Evolutionary conservation across 768 basidiomycete genomes (phyloP).

Genomic region (Calocybe gangraenosa): DNA sequence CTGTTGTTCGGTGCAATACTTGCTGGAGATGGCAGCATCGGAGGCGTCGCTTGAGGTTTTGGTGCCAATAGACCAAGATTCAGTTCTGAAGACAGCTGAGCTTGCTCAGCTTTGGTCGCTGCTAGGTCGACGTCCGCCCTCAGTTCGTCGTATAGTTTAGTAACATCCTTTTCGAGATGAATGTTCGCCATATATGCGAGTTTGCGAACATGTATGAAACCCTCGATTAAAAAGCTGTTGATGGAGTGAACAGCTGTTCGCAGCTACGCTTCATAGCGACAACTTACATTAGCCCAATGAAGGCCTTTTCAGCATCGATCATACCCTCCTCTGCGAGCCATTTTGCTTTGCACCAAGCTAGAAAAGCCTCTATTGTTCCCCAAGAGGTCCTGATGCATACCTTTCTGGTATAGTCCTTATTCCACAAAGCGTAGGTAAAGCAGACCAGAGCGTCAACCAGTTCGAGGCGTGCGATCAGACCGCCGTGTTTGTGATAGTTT

Average conservation of each 20-base stretch:
- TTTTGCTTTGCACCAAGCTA: constrained; percentile 70
- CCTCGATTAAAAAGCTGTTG: constrained; percentile 74
- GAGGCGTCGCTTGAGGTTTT: constrained; percentile 49
- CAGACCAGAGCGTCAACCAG: constrained; percentile 78
- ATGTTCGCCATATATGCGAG: constrained; percentile 28
- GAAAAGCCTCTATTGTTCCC: constrained; percentile 64
- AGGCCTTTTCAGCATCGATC: constrained; percentile 54
- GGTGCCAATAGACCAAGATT: constrained; percentile 26
- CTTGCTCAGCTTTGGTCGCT: constrained; percentile 34
- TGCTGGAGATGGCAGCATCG: constrained; percentile 78
- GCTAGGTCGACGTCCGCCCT: constrained; percentile 36
- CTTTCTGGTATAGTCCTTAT: constrained; percentile 57
- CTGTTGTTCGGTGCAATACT: constrained; percentile 65
- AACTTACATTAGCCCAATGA: constrained; percentile 78
- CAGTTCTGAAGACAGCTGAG: constrained; percentile 20
- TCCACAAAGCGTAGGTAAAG: constrained; percentile 84
- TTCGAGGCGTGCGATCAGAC: constrained; percentile 73
- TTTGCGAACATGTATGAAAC: constrained; percentile 54
- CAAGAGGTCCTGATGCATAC: constrained; percentile 59
- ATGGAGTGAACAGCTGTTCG: constrained; percentile 25
- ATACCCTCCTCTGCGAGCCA: constrained; percentile 53
- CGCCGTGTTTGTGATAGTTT: constrained; percentile 70
- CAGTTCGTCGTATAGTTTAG: constrained; percentile 29
- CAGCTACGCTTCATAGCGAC: constrained; percentile 14
- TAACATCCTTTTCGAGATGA: constrained; percentile 35